A percentile compares a stretch with the other conserved stretches of the same genome.
Conservation (phyloP, 1,139 yeast species). For the Suhomyces chickasaworum region DNA sequence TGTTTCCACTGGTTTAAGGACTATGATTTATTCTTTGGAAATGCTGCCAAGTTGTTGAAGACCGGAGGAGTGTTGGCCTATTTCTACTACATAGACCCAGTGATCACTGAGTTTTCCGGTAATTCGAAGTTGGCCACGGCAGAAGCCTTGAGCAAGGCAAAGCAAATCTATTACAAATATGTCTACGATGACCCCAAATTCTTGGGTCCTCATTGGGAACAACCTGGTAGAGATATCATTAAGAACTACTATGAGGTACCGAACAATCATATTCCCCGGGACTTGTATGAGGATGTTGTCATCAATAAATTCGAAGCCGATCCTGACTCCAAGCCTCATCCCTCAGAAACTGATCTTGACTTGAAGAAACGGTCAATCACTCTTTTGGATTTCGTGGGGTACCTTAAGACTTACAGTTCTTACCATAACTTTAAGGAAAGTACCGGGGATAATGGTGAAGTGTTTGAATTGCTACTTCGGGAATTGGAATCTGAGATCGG, state of each 20-base stretch:
- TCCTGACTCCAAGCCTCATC: conserved; percentile 12
- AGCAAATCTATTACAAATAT: conserved; percentile 33
- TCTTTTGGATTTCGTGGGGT: conserved; percentile 31
- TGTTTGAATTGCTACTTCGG: conserved; percentile 25
- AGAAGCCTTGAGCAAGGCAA: conserved; percentile 26
- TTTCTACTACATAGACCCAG: conserved; percentile 48
- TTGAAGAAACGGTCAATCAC: conserved; percentile 25
- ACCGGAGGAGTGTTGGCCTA: conserved; percentile 46
- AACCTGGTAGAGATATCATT: conserved; percentile 44
- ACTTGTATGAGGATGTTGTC: conserved; percentile 29
- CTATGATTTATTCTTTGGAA: conserved; percentile 34
- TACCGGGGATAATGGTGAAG: conserved; percentile 27
- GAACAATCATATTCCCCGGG: conserved; percentile 35
- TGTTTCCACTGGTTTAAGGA: conserved; percentile 51
- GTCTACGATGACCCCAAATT: conserved; percentile 39
- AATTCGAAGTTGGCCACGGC: conserved; percentile 21
- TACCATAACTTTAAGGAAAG: conserved; percentile 36
- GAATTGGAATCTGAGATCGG: conserved; percentile 33
- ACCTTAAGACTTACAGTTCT: conserved; percentile 42
- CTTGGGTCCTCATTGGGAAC: conserved; percentile 49
- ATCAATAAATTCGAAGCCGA: conserved; percentile 31
- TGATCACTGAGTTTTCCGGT: conserved; percentile 32
- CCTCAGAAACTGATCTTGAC: conserved; percentile 27
- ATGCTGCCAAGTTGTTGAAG: conserved; percentile 32
- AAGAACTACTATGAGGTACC: conserved; percentile 31